These are phyloP conservation scores for Taiozyma sp. DNA, from an alignment of 1,139 yeast genomes.

Conservation along the genomic window DNA sequence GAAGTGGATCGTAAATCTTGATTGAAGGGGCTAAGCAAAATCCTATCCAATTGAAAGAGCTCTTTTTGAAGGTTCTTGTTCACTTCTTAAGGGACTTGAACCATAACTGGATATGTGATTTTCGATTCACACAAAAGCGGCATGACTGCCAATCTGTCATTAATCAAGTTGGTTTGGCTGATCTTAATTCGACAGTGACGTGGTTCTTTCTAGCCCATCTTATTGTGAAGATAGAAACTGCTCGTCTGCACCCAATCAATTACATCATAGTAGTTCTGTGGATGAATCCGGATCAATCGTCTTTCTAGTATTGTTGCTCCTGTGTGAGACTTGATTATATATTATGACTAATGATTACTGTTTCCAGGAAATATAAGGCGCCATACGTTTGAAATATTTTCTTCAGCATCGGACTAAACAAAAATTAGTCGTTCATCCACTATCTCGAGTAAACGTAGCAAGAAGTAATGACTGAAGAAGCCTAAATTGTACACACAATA, in stretches of 20 bases:
- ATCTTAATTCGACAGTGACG: not conserved
- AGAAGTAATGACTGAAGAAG: too few species aligned
- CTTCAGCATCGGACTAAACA: too few species aligned
- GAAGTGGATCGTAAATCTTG: not conserved
- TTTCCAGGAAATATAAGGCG: too few species aligned
- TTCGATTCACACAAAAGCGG: not conserved
- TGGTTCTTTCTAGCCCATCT: not conserved
- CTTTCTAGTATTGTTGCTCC: too few species aligned
- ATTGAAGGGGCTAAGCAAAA: not conserved
- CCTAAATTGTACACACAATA: too few species aligned
- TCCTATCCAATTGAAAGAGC: not conserved
- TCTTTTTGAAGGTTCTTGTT: not conserved
- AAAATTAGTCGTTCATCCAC: too few species aligned
- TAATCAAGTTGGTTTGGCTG: not conserved
- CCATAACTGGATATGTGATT: not conserved
- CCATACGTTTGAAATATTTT: too few species aligned
- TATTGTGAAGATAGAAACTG: not conserved
- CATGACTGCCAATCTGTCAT: not conserved
- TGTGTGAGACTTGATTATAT: too few species aligned
- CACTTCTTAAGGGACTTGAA: not conserved
- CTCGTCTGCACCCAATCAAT: not conserved
- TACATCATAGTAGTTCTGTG: too few species aligned
- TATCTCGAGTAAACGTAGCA: too few species aligned
- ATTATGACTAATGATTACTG: too few species aligned
- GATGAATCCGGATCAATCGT: too few species aligned